Evolutionary conservation across 2,329 filamentous ascomycete species (phyloP).

Genomic region (Hypoxylon sp.): DNA sequence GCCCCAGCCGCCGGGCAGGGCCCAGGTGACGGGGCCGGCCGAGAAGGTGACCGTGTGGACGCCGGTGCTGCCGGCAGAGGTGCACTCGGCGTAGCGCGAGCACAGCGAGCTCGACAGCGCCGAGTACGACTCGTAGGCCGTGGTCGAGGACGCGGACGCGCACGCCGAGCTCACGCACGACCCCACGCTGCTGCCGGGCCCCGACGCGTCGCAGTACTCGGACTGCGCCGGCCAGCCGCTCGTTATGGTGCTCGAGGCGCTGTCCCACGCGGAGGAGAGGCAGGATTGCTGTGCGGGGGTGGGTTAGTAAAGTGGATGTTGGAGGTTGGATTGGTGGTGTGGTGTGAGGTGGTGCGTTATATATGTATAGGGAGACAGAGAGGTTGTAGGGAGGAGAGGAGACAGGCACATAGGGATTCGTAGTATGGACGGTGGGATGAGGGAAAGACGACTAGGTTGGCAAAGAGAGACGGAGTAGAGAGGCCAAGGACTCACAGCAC

Average conservation of each 20-base stretch:
- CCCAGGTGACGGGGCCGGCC: slow-evolving; percentile 47
- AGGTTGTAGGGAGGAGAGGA: no score
- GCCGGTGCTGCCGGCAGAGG: slow-evolving; percentile 49
- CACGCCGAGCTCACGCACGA: slow-evolving; percentile 44
- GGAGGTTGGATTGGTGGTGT: not conserved
- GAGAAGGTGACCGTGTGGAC: slow-evolving; percentile 51
- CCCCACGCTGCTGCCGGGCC: slow-evolving; percentile 40
- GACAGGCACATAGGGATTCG: not conserved
- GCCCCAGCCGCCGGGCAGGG: slow-evolving; percentile 43
- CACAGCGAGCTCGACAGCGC: slow-evolving; percentile 53
- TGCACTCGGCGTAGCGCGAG: slow-evolving; percentile 51
- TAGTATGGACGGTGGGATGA: not conserved
- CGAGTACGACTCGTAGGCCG: slow-evolving; percentile 43
- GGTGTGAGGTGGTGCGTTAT: not conserved
- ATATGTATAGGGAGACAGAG: not conserved
- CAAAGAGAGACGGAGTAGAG: not conserved
- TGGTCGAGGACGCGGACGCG: slow-evolving; percentile 34
- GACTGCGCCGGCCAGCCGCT: slow-evolving; percentile 46
- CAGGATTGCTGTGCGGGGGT: slow-evolving; percentile 49
- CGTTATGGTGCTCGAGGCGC: slow-evolving; percentile 37
- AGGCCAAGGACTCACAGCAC: slow-evolving; percentile 49
- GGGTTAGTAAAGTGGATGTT: slow-evolving; percentile 18
- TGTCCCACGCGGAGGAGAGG: slow-evolving; percentile 50
- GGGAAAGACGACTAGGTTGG: not conserved
- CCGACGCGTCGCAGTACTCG: slow-evolving; percentile 44